Conservation (phyloP, 2,329 filamentous ascomycete species). For the Alternaria arborescens region DNA sequence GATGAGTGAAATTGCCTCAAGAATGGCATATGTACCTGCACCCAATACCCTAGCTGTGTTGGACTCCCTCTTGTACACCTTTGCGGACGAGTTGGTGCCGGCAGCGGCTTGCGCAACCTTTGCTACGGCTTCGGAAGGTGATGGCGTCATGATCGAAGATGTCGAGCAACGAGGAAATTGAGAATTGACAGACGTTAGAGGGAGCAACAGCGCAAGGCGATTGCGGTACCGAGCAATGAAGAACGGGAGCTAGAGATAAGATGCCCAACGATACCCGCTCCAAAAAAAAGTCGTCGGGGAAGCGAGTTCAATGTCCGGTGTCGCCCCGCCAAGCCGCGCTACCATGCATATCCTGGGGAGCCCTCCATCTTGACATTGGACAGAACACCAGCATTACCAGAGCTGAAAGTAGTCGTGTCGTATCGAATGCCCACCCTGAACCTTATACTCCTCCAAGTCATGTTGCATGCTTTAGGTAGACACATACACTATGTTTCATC, state of each 20-base stretch:
- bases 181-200: conserved; percentile 6
- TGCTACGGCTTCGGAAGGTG: conserved; percentile 39
- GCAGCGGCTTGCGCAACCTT: conserved; percentile 41
- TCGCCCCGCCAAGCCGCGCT: conserved; percentile 17
- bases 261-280: conserved; percentile 6
- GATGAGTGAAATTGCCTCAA: background rate
- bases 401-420: background rate
- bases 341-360: background rate
- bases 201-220: conserved; percentile 22
- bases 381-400: background rate
- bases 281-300: conserved; percentile 21
- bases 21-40: conserved; percentile 71
- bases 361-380: background rate
- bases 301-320: conserved; percentile 17
- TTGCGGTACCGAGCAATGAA: conserved; percentile 15
- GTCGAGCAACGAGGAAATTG: background rate
- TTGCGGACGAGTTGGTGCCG: conserved; percentile 56
- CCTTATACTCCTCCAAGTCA: background rate
- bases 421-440: background rate
- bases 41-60: conserved; percentile 87
- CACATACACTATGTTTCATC: background rate
- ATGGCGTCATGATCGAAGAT: conserved; percentile 37
- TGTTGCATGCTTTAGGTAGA: background rate
- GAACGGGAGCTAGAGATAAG: conserved; percentile 19
- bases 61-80: conserved; percentile 83